Conservation (phyloP, 352 stramenopile species). For the Phytopythium boreale region DNA sequence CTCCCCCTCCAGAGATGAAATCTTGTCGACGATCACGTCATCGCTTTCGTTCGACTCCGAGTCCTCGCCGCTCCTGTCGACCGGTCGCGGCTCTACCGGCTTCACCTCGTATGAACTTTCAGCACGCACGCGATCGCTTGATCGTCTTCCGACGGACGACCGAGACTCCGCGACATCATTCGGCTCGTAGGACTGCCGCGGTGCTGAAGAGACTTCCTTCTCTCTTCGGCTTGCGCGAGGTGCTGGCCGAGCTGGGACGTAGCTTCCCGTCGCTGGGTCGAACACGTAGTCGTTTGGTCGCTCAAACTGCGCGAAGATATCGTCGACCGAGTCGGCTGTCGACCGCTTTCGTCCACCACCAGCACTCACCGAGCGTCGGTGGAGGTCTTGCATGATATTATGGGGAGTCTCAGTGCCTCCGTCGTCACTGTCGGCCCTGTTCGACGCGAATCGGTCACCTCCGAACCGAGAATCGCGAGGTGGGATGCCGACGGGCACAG, state of each 20-base stretch:
- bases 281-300: conserved; percentile 77
- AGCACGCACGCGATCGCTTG: not conserved
- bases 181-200: not conserved
- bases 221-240: conserved; percentile 2
- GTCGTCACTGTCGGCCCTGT: not conserved
- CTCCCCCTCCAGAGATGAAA: conserved; percentile 66
- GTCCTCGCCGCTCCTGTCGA: not conserved
- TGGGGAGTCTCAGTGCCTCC: not conserved
- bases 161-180: not conserved
- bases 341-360: not conserved
- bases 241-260: conserved; percentile 32
- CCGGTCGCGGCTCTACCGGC: not conserved
- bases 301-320: conserved; percentile 78
- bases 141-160: conserved; percentile 2
- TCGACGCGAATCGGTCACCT: conserved; percentile 1
- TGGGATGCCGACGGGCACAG: conserved; percentile 31
- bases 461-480: conserved; percentile 1
- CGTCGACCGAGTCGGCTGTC: conserved; percentile 44
- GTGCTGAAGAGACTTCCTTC: not conserved
- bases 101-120: not conserved
- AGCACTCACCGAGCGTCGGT: not conserved
- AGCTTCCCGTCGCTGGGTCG: conserved; percentile 49
- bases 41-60: conserved; percentile 35
- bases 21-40: conserved; percentile 80
- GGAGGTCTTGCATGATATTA: conserved; percentile 72